These are phyloP conservation scores for Cymbopogon citratus DNA, from an alignment of 176 grass and related monocot species.

Conservation along the genomic window DNA sequence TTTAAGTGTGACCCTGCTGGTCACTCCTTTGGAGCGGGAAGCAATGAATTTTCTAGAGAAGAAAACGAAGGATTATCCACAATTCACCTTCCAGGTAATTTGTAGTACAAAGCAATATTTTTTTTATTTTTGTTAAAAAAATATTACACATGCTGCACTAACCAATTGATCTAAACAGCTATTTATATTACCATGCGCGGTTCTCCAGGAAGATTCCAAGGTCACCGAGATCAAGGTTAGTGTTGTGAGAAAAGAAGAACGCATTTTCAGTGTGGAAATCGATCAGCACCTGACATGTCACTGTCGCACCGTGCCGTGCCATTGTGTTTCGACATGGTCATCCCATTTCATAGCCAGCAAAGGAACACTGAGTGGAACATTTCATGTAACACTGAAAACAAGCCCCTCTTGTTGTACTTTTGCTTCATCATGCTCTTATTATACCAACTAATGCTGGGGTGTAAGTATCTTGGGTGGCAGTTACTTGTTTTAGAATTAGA, in stretches of 20 bases:
- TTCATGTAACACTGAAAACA: constrained; percentile 32
- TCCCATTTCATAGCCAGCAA: constrained; percentile 35
- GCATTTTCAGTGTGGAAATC: constrained; percentile 70
- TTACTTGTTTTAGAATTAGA: too few relatives aligned
- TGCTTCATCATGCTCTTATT: too few relatives aligned
- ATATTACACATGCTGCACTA: too few relatives aligned
- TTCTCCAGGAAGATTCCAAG: constrained; percentile 95
- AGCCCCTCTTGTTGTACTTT: neutral
- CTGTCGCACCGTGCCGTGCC: neutral
- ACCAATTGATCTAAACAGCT: too few relatives aligned
- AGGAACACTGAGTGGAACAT: constrained; percentile 21
- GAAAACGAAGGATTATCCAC: constrained; percentile 94
- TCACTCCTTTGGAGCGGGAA: constrained; percentile 98
- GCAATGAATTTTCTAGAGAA: constrained; percentile 99
- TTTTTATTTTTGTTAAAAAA: too few relatives aligned
- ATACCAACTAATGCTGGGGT: too few relatives aligned
- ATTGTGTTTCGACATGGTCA: constrained; percentile 19
- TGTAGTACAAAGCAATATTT: too few relatives aligned
- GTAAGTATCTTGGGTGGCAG: too few relatives aligned
- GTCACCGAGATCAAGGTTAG: constrained; percentile 90
- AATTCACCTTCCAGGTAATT: constrained; percentile 72
- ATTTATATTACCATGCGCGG: too few relatives aligned
- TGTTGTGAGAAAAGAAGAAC: constrained; percentile 72
- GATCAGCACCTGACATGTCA: constrained; percentile 78
- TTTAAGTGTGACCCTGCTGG: constrained; percentile 81